Evolutionary conservation across 495 filamentous ascomycete genomes (phyloP).

Genomic region (Cladorrhinum samala): DNA sequence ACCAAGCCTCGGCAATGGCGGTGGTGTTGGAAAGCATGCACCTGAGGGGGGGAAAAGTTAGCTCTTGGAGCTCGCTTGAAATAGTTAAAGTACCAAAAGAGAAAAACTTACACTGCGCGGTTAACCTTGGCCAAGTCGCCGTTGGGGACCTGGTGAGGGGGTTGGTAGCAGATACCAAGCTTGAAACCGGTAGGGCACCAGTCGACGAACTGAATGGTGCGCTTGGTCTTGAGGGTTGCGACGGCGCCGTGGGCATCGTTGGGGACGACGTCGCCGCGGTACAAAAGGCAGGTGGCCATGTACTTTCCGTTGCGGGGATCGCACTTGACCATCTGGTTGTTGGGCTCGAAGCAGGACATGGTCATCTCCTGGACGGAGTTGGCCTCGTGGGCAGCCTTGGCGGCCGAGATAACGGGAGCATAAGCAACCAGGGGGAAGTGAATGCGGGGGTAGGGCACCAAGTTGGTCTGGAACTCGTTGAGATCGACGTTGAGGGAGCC

Average conservation of each 20-base stretch:
- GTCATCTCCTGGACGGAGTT: constrained; percentile 85
- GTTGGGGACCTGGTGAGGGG: constrained; percentile 89
- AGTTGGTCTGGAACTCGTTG: constrained; percentile 99
- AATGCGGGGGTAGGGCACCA: constrained; percentile 97
- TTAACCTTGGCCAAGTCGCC: constrained; percentile 95
- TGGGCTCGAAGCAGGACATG: constrained; percentile 77
- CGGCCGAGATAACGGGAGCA: constrained; percentile 85
- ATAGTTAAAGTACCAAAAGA: not conserved
- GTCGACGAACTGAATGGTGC: constrained; percentile 98
- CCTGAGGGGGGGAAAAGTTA: constrained; percentile 33
- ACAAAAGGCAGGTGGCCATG: constrained; percentile 97
- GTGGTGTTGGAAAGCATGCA: constrained; percentile 99
- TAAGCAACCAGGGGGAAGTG: constrained; percentile 98
- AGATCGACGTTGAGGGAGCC: constrained; percentile 98
- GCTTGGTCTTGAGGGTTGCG: constrained; percentile 94
- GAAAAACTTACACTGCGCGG: constrained; percentile 80
- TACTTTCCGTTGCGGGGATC: constrained; percentile 99
- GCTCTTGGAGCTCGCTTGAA: not conserved
- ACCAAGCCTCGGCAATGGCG: constrained; percentile 97
- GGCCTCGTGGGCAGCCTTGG: constrained; percentile 91
- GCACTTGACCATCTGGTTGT: constrained; percentile 98
- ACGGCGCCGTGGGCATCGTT: constrained; percentile 90
- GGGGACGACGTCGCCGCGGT: constrained; percentile 96
- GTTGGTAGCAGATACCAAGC: constrained; percentile 99
- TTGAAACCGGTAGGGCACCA: constrained; percentile 99